Evolutionary conservation across 2,329 filamentous ascomycete genomes (phyloP).

Genomic region (Zymoseptoria tritici): DNA sequence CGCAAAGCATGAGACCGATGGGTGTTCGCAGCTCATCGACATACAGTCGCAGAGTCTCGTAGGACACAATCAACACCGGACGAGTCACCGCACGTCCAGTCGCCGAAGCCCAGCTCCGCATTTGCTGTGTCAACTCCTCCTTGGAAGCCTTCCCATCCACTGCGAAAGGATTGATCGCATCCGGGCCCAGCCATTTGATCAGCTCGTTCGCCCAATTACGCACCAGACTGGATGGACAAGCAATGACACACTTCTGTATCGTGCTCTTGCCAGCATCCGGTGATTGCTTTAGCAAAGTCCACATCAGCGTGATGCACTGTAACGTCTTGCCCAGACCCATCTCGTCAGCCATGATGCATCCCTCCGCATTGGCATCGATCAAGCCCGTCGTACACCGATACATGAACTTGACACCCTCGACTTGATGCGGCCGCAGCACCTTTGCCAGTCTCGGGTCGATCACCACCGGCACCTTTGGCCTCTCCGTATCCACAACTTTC

Average conservation of each 20-base stretch:
- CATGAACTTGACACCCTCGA: conserved; percentile 96
- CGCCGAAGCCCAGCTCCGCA: conserved; percentile 91
- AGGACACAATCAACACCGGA: conserved; percentile 94
- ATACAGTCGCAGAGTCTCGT: conserved; percentile 88
- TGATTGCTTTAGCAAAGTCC: conserved; percentile 93
- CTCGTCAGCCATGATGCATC: conserved; percentile 98
- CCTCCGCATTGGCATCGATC: conserved; percentile 86
- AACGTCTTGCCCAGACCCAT: conserved; percentile 98
- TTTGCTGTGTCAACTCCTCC: conserved; percentile 79
- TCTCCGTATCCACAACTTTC: conserved; percentile 67
- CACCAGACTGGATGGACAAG: conserved; percentile 91
- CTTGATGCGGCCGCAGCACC: conserved; percentile 88
- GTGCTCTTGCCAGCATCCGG: conserved; percentile 89
- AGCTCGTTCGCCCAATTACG: conserved; percentile 98
- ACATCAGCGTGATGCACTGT: conserved; percentile 93
- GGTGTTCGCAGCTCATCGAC: conserved; percentile 82
- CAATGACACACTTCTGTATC: conserved; percentile 94
- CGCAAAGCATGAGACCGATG: conserved; percentile 88
- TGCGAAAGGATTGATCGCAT: conserved; percentile 86
- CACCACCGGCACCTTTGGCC: conserved; percentile 89
- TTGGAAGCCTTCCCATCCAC: conserved; percentile 96
- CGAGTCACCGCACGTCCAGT: conserved; percentile 82
- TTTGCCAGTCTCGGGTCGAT: conserved; percentile 88
- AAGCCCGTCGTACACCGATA: conserved; percentile 92
- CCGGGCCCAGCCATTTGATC: conserved; percentile 89